Percentiles rank a stretch among this genome's conserved stretches.
Conservation (phyloP, 441 rosid genomes). For the Euphorbia schlechtendalii region DNA sequence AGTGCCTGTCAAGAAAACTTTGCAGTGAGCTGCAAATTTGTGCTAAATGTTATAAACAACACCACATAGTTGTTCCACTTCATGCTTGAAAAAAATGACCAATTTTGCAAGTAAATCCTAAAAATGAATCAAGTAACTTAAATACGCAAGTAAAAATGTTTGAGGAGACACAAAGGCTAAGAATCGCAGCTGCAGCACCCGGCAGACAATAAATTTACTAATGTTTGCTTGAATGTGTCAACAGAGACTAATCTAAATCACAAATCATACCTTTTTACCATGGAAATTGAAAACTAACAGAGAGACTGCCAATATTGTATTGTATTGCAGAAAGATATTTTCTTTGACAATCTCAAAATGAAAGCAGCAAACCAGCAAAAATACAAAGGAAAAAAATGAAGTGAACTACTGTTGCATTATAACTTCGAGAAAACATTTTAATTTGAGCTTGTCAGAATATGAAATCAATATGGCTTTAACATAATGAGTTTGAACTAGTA, state of each 20-base stretch:
- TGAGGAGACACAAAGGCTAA: not conserved
- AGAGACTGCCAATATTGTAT: not conserved
- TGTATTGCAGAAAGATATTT: not conserved
- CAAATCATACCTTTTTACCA: not conserved
- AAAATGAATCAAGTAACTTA: not conserved
- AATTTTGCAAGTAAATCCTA: not conserved
- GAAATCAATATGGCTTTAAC: not conserved
- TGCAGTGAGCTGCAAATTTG: slow-evolving; percentile 10
- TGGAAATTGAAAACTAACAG: not conserved
- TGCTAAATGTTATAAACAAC: not conserved
- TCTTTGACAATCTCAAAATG: not conserved
- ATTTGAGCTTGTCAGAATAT: not conserved
- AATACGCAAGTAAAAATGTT: not conserved
- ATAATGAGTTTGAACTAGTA: not conserved
- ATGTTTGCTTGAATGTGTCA: not conserved
- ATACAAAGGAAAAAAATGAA: not conserved
- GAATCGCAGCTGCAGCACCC: slow-evolving; percentile 7
- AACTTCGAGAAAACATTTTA: not conserved
- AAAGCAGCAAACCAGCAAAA: not conserved
- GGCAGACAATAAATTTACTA: not conserved
- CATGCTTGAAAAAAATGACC: not conserved
- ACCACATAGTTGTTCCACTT: not conserved
- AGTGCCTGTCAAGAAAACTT: slow-evolving; percentile 55
- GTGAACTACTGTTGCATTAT: not conserved
- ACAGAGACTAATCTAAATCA: not conserved